Conservation (phyloP, 2,329 filamentous ascomycete genomes). For the Monilinia laxa region DNA sequence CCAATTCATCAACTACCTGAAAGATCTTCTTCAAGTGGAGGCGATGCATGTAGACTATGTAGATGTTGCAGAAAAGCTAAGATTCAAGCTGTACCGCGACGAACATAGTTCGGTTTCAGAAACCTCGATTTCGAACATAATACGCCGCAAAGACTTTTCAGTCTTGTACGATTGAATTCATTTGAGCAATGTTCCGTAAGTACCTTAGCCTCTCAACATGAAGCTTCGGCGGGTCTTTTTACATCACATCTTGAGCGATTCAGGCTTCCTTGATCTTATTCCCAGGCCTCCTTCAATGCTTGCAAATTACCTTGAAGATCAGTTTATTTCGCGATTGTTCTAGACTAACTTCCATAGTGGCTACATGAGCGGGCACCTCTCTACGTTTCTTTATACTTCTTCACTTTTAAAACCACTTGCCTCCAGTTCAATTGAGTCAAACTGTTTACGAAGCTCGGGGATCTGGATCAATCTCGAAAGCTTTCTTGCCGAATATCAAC, state of each 20-base stretch:
- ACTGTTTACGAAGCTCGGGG: conserved; percentile 24
- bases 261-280: neutral
- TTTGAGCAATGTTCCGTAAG: conserved; percentile 31
- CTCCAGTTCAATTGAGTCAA: conserved; percentile 13
- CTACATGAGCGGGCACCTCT: conserved; percentile 26
- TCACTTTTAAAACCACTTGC: conserved; percentile 22
- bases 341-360: conserved; percentile 7
- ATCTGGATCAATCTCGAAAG: conserved; percentile 8
- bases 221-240: neutral
- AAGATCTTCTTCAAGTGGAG: conserved; percentile 27
- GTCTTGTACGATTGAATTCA: conserved; percentile 25
- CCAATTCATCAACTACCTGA: conserved; percentile 24
- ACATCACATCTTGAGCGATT: neutral
- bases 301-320: neutral
- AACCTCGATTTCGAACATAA: neutral
- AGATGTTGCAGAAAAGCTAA: conserved; percentile 28
- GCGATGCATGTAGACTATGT: conserved; percentile 26
- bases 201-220: neutral
- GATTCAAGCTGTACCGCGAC: conserved; percentile 22
- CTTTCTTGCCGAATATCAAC: conserved; percentile 27
- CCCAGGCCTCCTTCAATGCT: neutral
- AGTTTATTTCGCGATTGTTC: neutral
- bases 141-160: conserved; percentile 25
- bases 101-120: neutral
- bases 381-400: conserved; percentile 24